phyloP scores from a whole-genome alignment of 257 asterid genomes.

The Gentiana dahurica region DNA sequence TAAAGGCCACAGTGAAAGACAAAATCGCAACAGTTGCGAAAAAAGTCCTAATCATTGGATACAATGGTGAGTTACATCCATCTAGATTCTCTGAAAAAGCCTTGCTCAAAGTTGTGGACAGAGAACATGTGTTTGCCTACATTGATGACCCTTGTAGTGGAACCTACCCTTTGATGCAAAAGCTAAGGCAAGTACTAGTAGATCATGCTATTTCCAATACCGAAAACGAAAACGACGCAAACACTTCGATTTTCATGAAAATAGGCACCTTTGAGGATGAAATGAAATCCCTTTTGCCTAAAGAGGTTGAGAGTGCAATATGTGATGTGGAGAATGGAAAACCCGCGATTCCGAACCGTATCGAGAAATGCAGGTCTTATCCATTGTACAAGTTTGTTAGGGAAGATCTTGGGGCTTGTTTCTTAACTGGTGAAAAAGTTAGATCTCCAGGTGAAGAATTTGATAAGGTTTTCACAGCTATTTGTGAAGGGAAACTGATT shows the following conservation, averaged over 20 bases:
- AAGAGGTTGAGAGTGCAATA: conserved; percentile 17
- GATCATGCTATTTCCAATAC: conserved; percentile 18
- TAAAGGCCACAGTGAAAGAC: conserved; percentile 16
- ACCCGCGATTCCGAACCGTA: conserved; percentile 10
- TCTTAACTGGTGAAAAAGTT: conserved; percentile 22
- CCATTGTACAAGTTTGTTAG: conserved; percentile 18
- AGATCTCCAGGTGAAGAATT: conserved; percentile 22
- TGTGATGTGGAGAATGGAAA: conserved; percentile 15
- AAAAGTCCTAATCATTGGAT: conserved; percentile 14
- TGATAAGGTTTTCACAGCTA: conserved; percentile 22
- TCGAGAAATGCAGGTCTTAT: conserved; percentile 18
- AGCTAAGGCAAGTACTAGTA: conserved; percentile 18
- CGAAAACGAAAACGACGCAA: conserved; percentile 7
- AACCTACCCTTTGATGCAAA: conserved; percentile 22
- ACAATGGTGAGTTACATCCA: conserved; percentile 15
- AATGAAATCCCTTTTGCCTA: conserved; percentile 15
- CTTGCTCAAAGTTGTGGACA: conserved; percentile 21
- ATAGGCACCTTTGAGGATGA: conserved; percentile 17
- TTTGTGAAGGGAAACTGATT: conserved; percentile 19
- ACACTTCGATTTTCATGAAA: conserved; percentile 22
- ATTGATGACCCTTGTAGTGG: conserved; percentile 21
- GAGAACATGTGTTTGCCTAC: conserved; percentile 21
- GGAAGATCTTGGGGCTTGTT: conserved; percentile 9
- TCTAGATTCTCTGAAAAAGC: conserved; percentile 4
- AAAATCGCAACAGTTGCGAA: conserved; percentile 10